Evolutionary conservation across 768 basidiomycete genomes (phyloP).

Genomic region (Sporobolomyces roseus): DNA sequence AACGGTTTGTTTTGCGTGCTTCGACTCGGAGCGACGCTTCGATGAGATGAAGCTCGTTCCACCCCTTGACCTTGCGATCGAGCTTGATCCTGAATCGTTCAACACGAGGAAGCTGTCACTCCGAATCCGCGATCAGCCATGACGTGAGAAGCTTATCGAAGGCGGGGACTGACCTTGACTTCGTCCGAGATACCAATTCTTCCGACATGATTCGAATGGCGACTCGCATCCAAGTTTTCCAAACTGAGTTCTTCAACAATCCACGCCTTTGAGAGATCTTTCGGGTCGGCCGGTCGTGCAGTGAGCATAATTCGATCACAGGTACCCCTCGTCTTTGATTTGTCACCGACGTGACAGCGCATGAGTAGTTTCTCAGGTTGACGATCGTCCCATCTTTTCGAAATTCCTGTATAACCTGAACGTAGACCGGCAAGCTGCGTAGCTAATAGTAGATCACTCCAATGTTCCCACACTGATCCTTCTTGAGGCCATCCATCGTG

Average conservation of each 20-base stretch:
- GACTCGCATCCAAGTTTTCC: not conserved
- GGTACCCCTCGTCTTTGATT: not conserved
- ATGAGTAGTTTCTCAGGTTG: not conserved
- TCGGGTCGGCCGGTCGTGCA: not conserved
- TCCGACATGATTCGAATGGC: not conserved
- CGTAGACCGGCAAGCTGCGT: not conserved
- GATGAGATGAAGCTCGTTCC: not conserved
- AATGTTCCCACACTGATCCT: not conserved
- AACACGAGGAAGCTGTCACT: not conserved
- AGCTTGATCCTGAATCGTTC: not conserved
- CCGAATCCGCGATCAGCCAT: not conserved
- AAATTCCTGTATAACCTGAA: not conserved
- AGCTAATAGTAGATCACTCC: not conserved
- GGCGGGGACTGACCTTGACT: not conserved
- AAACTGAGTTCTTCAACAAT: not conserved
- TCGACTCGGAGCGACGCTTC: constrained; percentile 2
- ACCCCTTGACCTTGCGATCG: not conserved
- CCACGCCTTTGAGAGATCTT: not conserved
- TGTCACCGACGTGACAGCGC: not conserved
- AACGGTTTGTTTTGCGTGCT: not conserved
- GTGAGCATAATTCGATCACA: not conserved
- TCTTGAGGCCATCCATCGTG: constrained; percentile 2
- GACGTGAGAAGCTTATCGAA: not conserved
- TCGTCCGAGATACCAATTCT: not conserved
- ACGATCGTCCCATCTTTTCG: not conserved